Base-by-base conservation (phyloP, 2,329 filamentous ascomycete species). In the Colletotrichum liriopes region DNA sequence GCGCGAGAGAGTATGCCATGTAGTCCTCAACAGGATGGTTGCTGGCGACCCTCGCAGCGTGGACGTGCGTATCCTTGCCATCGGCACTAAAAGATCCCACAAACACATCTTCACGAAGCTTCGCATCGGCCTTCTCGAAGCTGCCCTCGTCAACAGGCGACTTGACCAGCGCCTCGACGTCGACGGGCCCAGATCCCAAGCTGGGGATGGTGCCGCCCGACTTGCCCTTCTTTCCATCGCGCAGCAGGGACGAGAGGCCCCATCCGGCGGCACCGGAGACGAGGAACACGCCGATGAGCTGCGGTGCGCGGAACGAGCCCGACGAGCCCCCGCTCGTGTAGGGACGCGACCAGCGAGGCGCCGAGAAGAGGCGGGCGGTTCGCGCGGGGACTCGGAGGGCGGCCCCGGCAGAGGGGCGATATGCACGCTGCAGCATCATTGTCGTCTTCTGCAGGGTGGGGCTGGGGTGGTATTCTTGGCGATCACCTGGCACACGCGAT, bases 11-110 rank as follows among this genome's bases (percentile, higher is more conserved):
- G 2, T 81, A 73, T 20, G 79, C 76, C 81, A 80, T 82, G 29
- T 81, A 75, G 41, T 83, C 82, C 72, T 83, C 82, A 6, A 81
- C 77, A 0, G 80, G 81, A 7, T 76, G 66, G 37, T 83, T 83
- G 69, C 81, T 83, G 16, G 80, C 74, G 20, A 83, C 72, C 3
- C 80, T 77, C 26, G 77, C 79, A 20, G 81, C 74, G 54, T 83
- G 80, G 4, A 83, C 77, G 8, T 82, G 76, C 1, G 69, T 49
- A 4, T 72, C n/a, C 32, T 63, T 69, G 23, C 81, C 81, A 20
- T 71, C 75, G 11, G 65, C 59, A 0, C 77, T 77, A 14, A 65
- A 75, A 0, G 74, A 71, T 4, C 74, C 76, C 4, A 76, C 75
- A 41, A 83, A 83, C 5, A 72, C 67, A 43, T 82, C 77, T 43